Conservation (phyloP, 2,329 filamentous ascomycete species). For the Nemania sp. region DNA sequence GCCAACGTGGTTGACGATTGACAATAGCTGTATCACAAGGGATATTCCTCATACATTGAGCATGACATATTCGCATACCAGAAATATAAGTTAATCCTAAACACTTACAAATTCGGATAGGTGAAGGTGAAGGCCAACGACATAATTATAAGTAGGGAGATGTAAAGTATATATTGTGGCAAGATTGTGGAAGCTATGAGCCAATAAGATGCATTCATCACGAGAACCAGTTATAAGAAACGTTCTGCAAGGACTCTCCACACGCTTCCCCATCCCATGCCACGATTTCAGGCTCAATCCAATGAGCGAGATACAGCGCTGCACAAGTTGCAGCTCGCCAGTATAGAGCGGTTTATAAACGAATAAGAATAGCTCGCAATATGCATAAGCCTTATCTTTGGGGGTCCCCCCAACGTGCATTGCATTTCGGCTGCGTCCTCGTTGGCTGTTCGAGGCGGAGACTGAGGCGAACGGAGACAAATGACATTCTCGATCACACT, state of each 20-base stretch:
- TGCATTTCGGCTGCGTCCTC: constrained; percentile 22
- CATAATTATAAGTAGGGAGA: constrained; percentile 46
- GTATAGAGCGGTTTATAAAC: constrained; percentile 10
- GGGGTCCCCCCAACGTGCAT: constrained; percentile 15
- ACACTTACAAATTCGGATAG: background rate
- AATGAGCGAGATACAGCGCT: constrained; percentile 8
- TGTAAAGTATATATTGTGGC: constrained; percentile 48
- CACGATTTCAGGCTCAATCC: constrained; percentile 13
- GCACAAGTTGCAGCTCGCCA: constrained; percentile 13
- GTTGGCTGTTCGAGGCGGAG: constrained; percentile 19
- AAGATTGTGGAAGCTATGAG: constrained; percentile 32
- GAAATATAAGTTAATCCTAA: background rate
- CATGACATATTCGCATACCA: no score
- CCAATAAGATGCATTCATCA: constrained; percentile 2
- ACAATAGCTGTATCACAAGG: constrained; percentile 57
- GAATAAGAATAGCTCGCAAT: constrained; percentile 11
- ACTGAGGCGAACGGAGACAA: constrained; percentile 15
- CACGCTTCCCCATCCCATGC: constrained; percentile 5
- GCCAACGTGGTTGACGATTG: constrained; percentile 45
- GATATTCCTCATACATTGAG: constrained; percentile 57
- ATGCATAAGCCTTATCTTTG: constrained; percentile 24
- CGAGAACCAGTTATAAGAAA: constrained; percentile 22
- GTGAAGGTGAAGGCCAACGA: background rate
- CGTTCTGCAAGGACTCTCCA: constrained; percentile 1
- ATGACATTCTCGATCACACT: constrained; percentile 22